Evolutionary conservation across 768 basidiomycete genomes (phyloP).

Genomic region (Cyclocybe aegerita): DNA sequence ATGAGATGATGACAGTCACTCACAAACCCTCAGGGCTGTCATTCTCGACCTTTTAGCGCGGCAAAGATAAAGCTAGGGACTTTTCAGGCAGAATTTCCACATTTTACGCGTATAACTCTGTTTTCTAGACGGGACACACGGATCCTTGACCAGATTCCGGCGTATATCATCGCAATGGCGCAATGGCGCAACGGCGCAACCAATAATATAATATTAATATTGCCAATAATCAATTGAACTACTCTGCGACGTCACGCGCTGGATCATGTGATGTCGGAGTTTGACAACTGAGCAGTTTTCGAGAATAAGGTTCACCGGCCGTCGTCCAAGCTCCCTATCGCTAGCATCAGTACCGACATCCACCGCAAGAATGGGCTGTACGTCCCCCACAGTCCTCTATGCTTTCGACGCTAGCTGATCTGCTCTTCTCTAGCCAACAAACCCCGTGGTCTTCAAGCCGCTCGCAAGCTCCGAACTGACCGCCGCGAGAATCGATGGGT

Average conservation of each 20-base stretch:
- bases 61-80: no score
- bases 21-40: no score
- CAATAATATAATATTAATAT: no score
- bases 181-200: no score
- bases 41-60: no score
- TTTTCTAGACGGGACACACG: not conserved
- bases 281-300: conserved; percentile 38
- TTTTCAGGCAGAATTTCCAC: no score
- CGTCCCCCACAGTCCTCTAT: conserved; percentile 32
- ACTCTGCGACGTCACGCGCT: not conserved
- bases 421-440: conserved; percentile 73
- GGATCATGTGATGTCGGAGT: conserved; percentile 22
- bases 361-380: conserved; percentile 84
- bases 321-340: conserved; percentile 29
- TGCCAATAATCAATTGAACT: no score
- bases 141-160: not conserved
- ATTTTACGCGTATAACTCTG: no score
- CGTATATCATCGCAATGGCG: no score
- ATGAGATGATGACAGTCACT: conserved; percentile 8
- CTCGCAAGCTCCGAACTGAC: conserved; percentile 94
- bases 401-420: conserved; percentile 8
- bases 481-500: conserved; percentile 98
- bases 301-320: conserved; percentile 45
- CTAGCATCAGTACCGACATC: conserved; percentile 43
- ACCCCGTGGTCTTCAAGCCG: conserved; percentile 98